Evolutionary conservation across 768 basidiomycete genomes (phyloP), one percentile per base, ranked within the genome.

Genomic region (Lactarius psammicola): DNA sequence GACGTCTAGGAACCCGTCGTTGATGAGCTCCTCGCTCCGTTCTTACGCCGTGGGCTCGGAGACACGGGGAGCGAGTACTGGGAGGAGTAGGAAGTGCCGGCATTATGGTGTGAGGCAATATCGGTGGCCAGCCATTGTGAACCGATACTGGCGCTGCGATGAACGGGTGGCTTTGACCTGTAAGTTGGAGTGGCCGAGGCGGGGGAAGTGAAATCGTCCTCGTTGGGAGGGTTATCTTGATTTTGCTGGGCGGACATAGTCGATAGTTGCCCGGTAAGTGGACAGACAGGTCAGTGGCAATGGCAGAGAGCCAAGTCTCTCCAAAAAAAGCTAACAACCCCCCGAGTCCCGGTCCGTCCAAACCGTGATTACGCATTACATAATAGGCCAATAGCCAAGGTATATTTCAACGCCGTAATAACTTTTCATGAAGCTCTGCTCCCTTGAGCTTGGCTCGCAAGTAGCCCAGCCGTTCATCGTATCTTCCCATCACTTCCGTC

Each of bases 371-470:
- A 23, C 23, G 0, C 9, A 51, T 51, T 51, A 51, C 49, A 51
- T 51, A 51, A 51, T 51, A 26, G 5, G 1, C 62, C 28, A 51
- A 51, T 51, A 26, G 5, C 4, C 62, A 36, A 49, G 57, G 49
- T 54, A 60, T 59, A 54, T n/a, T 28, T 62, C 71, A 78, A 62
- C 82, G 87, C 73, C 83, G 85, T 79, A 89, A 69, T 70, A 94
- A 76, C 74, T 91, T 90, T 78, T 94, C 92, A 68, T 89, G 89
- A 72, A 94, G 74, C 77, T 92, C 88, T 1, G 90, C 92, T 23
- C 89, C 88, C 76, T 92, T 92, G 73, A 94, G 73, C 76, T 89
- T 88, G 42, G 92, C 92, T 40, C 88, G 84, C 70, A 94, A 77
- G 73, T 90, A 94, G 68, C 92, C 90, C 72, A 94, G 74, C 56